These are phyloP conservation scores for Salix koriyanagi DNA, from an alignment of 345 rosid species.

Conservation along the genomic window DNA sequence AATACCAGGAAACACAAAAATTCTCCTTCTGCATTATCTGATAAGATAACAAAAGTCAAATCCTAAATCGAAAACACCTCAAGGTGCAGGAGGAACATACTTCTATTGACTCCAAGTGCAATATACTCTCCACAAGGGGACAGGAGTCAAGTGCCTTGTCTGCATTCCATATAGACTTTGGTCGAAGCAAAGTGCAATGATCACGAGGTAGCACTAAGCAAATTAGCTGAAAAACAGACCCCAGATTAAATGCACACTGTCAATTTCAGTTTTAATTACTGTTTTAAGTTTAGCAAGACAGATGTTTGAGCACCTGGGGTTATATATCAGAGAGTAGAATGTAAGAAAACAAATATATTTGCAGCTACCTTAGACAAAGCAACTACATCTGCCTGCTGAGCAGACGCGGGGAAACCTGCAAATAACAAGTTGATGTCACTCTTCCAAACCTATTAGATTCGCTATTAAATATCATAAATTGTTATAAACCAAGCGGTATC, in stretches of 20 bases:
- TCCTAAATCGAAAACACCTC: neutral
- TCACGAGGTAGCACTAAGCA: constrained; percentile 74
- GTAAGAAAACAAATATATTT: neutral
- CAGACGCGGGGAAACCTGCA: constrained; percentile 50
- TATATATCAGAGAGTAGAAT: neutral
- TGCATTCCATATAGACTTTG: constrained; percentile 87
- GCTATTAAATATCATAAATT: neutral
- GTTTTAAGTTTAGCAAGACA: neutral
- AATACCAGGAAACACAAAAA: neutral
- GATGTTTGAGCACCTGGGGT: no score
- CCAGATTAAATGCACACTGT: constrained; percentile 5
- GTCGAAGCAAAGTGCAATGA: constrained; percentile 53
- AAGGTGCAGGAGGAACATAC: constrained; percentile 29
- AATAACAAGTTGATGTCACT: constrained; percentile 15
- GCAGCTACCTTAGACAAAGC: constrained; percentile 66
- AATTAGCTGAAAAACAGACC: constrained; percentile 47
- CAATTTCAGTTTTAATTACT: neutral
- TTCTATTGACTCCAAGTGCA: constrained; percentile 86
- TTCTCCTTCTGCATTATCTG: neutral
- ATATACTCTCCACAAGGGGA: constrained; percentile 69
- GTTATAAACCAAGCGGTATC: neutral
- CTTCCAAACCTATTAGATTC: neutral
- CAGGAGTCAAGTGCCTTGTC: constrained; percentile 52
- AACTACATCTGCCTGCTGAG: constrained; percentile 64
- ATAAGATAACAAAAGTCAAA: neutral